Evolutionary conservation across 2,329 filamentous ascomycete genomes (phyloP), one percentile per base, ranked within the genome.

Genomic region (Sphaerulina musiva): DNA sequence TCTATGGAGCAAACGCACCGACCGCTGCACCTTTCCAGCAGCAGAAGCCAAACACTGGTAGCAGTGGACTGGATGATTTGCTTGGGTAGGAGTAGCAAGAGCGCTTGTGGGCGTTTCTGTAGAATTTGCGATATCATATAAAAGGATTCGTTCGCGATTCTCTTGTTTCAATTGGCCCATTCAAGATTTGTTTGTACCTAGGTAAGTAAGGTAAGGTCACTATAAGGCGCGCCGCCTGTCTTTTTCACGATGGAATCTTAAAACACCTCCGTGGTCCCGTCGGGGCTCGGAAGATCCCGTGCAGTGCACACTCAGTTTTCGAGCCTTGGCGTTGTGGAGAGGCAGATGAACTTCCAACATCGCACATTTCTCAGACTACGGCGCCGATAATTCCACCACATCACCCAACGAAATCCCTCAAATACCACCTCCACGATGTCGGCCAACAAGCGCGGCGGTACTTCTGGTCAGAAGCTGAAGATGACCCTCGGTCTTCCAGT

Each of bases 401-500:
- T 42, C 53, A 52, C 54, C 44, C 36, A 53, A 51, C 53, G 46
- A 53, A 56, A 31, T 43, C 31, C 40, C 40, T 32, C 48, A 32
- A 36, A 39, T 31, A 51, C 48, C 48, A 51, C 48, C 44, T 14
- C 38, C 48, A 51, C 31, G 23, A 51, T 51, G 48, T 51, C 48
- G 48, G 48, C 48, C 48, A 49, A 51, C 55, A 62, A 59, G 59
- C 79, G 82, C 72, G 80, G 89, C 84, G 88, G 87, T 87, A 87
- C 89, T 83, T 87, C 91, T 74, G 93, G 93, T 85, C 95, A 95
- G 88, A 98, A 98, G 88, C 88, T 97, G 73, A 97, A 95, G 88
- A 98, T 98, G 93, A 96, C 93, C 78, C 89, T 98, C 79, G 93
- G 89, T 96, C 90, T 98, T 73, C 93, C 93, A 80, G 90, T 95